Evolutionary conservation across 371 early-diverging fungal genomes (phyloP).

Genomic region (Amoeboradix gromovi): DNA sequence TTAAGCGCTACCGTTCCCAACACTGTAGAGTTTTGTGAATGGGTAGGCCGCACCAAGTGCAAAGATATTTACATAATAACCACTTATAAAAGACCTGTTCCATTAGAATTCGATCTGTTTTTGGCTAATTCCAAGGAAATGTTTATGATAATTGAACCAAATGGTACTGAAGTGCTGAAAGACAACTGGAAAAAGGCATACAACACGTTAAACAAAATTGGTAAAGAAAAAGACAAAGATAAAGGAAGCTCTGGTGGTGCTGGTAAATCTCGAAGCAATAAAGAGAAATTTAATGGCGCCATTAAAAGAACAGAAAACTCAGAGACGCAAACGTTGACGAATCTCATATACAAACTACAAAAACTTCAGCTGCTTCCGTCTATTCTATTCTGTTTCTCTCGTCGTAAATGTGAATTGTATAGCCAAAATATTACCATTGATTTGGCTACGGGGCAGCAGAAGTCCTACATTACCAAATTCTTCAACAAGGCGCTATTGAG

Average conservation of each 20-base stretch:
- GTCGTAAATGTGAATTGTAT: conserved; percentile 78
- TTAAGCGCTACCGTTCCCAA: conserved; percentile 98
- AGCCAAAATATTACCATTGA: not conserved
- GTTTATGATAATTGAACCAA: not conserved
- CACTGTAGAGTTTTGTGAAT: conserved; percentile 90
- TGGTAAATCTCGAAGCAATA: no score
- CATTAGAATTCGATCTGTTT: conserved; percentile 54
- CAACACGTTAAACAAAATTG: conserved; percentile 3
- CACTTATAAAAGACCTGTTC: conserved; percentile 83
- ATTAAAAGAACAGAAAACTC: not conserved
- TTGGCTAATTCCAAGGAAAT: not conserved
- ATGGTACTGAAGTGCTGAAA: not conserved
- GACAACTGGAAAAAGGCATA: conserved; percentile 8
- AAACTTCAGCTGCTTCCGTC: conserved; percentile 54
- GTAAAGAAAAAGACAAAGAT: conserved; percentile 35
- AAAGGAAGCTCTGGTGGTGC: no score
- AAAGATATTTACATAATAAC: conserved; percentile 90
- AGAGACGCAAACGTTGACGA: not conserved
- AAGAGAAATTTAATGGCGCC: not conserved
- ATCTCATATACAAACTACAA: not conserved
- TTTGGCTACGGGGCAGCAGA: not conserved
- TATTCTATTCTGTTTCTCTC: conserved; percentile 87
- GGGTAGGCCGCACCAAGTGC: conserved; percentile 94
- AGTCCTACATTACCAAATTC: not conserved
- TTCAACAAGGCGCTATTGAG: not conserved